These are phyloP conservation scores for Casaregolazyma suthepensis DNA, from an alignment of 1,139 yeast genomes.

Conservation along the genomic window DNA sequence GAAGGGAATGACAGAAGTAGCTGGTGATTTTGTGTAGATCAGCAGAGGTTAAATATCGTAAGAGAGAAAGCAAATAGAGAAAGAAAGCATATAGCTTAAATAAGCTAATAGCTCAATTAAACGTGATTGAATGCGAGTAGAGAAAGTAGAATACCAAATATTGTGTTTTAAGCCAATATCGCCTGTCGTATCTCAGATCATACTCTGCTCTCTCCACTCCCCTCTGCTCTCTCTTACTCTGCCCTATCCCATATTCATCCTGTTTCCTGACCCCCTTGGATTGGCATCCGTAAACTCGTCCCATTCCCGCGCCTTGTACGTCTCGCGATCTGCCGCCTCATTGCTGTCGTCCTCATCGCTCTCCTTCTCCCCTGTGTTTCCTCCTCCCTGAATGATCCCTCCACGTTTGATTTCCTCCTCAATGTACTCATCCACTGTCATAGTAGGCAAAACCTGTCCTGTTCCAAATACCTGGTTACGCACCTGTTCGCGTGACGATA, in stretches of 20 bases:
- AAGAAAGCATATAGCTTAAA: too few relatives aligned
- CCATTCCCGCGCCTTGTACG: slow-evolving; percentile 74
- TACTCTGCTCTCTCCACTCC: not conserved
- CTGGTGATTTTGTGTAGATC: too few relatives aligned
- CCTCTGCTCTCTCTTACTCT: not conserved
- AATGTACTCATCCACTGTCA: slow-evolving; percentile 88
- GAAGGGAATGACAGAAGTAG: too few relatives aligned
- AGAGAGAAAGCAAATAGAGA: too few relatives aligned
- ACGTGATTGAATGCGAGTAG: too few relatives aligned
- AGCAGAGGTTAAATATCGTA: too few relatives aligned
- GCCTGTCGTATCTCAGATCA: too few relatives aligned
- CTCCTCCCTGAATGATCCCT: slow-evolving; percentile 56
- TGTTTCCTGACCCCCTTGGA: slow-evolving; percentile 75
- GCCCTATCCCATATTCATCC: slow-evolving; percentile 46
- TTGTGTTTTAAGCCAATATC: too few relatives aligned
- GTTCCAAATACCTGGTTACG: slow-evolving; percentile 73
- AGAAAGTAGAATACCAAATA: too few relatives aligned
- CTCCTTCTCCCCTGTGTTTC: slow-evolving; percentile 27
- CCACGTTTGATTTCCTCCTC: slow-evolving; percentile 84
- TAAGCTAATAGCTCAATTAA: too few relatives aligned
- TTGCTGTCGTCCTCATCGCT: slow-evolving; percentile 46
- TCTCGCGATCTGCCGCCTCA: slow-evolving; percentile 48
- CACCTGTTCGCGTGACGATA: slow-evolving; percentile 51
- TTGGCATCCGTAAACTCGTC: slow-evolving; percentile 88
- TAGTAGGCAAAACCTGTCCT: slow-evolving; percentile 89